phyloP scores from a whole-genome alignment of 345 rosid genomes.

The Garcia nutans region DNA sequence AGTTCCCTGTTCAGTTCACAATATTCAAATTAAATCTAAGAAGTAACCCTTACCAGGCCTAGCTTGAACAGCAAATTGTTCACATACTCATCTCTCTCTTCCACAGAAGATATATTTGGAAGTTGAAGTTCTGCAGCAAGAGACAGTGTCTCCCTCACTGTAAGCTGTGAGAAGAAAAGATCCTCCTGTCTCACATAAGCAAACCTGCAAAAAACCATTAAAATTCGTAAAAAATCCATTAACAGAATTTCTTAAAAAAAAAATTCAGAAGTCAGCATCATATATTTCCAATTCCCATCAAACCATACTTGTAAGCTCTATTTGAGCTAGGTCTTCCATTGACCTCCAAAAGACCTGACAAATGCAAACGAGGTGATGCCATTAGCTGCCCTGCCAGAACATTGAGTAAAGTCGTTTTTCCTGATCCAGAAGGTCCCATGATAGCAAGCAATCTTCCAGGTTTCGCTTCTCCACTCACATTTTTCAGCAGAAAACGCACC shows the following conservation, averaged over 20 bases:
- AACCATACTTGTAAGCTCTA: slow-evolving; percentile 65
- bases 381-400: slow-evolving; percentile 80
- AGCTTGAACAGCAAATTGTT: slow-evolving; percentile 67
- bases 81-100: slow-evolving; percentile 84
- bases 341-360: slow-evolving; percentile 90
- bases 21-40: background rate
- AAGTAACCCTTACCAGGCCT: slow-evolving; percentile 65
- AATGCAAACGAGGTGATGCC: slow-evolving; percentile 61
- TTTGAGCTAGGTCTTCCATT: slow-evolving; percentile 69
- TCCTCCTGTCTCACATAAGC: slow-evolving; percentile 96
- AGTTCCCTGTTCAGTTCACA: background rate
- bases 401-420: slow-evolving; percentile 90
- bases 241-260: slow-evolving; percentile 1
- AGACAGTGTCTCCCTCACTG: slow-evolving; percentile 89
- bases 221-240: no score
- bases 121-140: slow-evolving; percentile 95
- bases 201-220: slow-evolving; percentile 59
- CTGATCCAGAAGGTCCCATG: slow-evolving; percentile 99
- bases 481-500: slow-evolving; percentile 83
- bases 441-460: slow-evolving; percentile 91
- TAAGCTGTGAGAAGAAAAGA: slow-evolving; percentile 93
- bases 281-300: background rate
- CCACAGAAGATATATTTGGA: slow-evolving; percentile 54
- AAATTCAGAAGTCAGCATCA: slow-evolving; percentile 13
- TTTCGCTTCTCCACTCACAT: slow-evolving; percentile 87